Conservation (phyloP, 108 stramenopile genomes). For the Discostella pseudostelligera region DNA sequence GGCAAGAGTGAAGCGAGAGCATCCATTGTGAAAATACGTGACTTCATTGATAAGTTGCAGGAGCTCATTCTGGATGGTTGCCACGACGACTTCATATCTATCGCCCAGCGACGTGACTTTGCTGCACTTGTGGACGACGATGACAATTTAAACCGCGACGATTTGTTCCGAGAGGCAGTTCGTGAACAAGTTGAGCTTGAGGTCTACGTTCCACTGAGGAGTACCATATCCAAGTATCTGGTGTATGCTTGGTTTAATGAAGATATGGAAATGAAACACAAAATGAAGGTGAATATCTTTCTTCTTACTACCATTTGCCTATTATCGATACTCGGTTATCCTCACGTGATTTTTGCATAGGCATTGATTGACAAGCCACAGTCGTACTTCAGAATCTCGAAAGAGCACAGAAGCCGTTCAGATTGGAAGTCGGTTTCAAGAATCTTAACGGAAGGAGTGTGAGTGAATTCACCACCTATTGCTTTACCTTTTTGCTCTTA, state of each 20-base stretch:
- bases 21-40: slow-evolving; percentile 59
- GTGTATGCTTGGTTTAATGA: slow-evolving; percentile 84
- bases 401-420: slow-evolving; percentile 56
- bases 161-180: slow-evolving; percentile 71
- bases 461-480: too few species aligned
- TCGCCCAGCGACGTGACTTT: slow-evolving; percentile 58
- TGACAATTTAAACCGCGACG: slow-evolving; percentile 47
- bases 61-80: slow-evolving; percentile 78
- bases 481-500: too few species aligned
- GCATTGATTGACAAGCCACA: slow-evolving; percentile 64
- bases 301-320: slow-evolving; percentile 9
- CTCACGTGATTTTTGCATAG: slow-evolving; percentile 10
- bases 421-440: slow-evolving; percentile 72
- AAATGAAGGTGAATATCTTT: slow-evolving; percentile 53
- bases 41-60: slow-evolving; percentile 76
- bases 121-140: slow-evolving; percentile 24
- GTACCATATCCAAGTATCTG: slow-evolving; percentile 72
- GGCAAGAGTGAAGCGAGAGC: slow-evolving; percentile 43
- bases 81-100: slow-evolving; percentile 59
- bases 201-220: slow-evolving; percentile 78
- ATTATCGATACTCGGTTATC: neutral
- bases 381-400: slow-evolving; percentile 53
- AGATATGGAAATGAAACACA: slow-evolving; percentile 79
- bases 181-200: slow-evolving; percentile 87
- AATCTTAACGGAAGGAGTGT: slow-evolving; percentile 72